Percentiles rank a stretch among this genome's conserved stretches.
Conservation (phyloP, 2,329 filamentous ascomycete genomes). For the Trichoderma sp. region DNA sequence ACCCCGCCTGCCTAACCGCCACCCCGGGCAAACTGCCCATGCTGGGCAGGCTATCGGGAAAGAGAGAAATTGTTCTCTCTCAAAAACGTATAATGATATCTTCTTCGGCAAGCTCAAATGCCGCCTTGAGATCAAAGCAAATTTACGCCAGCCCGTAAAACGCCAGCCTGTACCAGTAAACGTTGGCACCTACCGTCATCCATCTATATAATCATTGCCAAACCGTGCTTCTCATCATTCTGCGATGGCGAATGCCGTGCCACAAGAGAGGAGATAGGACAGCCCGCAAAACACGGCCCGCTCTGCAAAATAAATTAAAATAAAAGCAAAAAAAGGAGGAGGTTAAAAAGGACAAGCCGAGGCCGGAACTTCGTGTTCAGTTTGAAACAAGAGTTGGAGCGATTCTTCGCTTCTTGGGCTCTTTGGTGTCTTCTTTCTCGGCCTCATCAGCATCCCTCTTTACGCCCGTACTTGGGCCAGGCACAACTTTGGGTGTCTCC, state of each 20-base stretch:
- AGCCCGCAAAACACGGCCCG: not conserved
- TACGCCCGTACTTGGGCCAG: slow-evolving; percentile 42
- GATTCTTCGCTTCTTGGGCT: slow-evolving; percentile 69
- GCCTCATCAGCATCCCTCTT: slow-evolving; percentile 61
- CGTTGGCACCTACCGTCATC: slow-evolving; percentile 27
- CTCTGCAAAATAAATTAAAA: not conserved
- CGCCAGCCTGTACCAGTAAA: slow-evolving; percentile 37
- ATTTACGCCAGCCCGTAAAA: slow-evolving; percentile 31
- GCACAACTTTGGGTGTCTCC: slow-evolving; percentile 68
- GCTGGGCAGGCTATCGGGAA: not conserved
- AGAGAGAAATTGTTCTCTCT: not conserved
- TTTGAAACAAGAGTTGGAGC: slow-evolving; percentile 62
- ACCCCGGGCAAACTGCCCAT: not conserved
- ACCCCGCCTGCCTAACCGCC: not conserved
- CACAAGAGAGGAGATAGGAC: not conserved
- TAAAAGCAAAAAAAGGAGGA: not conserved
- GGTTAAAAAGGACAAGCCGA: not conserved
- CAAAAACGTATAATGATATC: not conserved
- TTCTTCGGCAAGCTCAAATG: not conserved
- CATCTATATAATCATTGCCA: slow-evolving; percentile 10
- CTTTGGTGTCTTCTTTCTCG: slow-evolving; percentile 54
- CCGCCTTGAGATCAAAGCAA: not conserved
- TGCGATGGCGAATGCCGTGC: not conserved
- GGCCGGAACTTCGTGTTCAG: not conserved
- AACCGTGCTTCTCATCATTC: not conserved